Evolutionary conservation across 2,329 filamentous ascomycete species (phyloP).

Genomic region (Coniosporium tulheliwenetii): DNA sequence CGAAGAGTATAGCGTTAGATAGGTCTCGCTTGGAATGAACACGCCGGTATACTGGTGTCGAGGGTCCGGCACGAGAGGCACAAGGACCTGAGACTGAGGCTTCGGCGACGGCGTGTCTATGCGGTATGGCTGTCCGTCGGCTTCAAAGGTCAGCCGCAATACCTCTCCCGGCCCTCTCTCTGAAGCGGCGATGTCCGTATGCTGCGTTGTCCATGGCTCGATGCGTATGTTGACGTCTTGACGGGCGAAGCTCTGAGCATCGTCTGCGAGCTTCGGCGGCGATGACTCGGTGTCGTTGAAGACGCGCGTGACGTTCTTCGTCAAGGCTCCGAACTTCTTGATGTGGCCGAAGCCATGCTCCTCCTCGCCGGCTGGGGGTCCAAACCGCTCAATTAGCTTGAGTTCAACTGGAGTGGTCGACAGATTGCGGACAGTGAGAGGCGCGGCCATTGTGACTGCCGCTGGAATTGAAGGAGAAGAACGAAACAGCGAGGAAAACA

Average conservation of each 20-base stretch:
- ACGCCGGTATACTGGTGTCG: slow-evolving; percentile 24
- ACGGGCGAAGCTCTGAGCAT: slow-evolving; percentile 44
- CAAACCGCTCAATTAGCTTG: slow-evolving; percentile 58
- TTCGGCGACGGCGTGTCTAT: slow-evolving; percentile 51
- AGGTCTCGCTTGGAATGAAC: slow-evolving; percentile 19
- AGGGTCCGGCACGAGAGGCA: slow-evolving; percentile 21
- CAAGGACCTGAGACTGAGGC: slow-evolving; percentile 19
- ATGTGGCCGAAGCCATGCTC: slow-evolving; percentile 8
- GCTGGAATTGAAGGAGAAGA: no score
- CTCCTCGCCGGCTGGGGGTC: slow-evolving; percentile 31
- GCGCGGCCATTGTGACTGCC: slow-evolving; percentile 3
- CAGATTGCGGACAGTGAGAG: slow-evolving; percentile 67
- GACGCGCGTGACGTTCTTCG: slow-evolving; percentile 14
- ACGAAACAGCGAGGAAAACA: no score
- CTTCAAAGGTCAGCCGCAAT: slow-evolving; percentile 59
- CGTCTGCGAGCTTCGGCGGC: slow-evolving; percentile 30
- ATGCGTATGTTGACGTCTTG: slow-evolving; percentile 49
- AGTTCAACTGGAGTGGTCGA: slow-evolving; percentile 60
- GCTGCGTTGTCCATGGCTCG: slow-evolving; percentile 50
- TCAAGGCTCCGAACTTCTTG: neutral
- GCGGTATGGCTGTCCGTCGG: slow-evolving; percentile 48
- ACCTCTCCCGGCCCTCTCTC: slow-evolving; percentile 41
- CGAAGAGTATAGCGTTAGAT: slow-evolving; percentile 52
- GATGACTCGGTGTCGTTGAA: slow-evolving; percentile 7
- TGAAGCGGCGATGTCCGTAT: slow-evolving; percentile 45